These are phyloP conservation scores for Trichosporon ovoides DNA, from an alignment of 1,284 basidiomycete genomes.

Conservation along the genomic window DNA sequence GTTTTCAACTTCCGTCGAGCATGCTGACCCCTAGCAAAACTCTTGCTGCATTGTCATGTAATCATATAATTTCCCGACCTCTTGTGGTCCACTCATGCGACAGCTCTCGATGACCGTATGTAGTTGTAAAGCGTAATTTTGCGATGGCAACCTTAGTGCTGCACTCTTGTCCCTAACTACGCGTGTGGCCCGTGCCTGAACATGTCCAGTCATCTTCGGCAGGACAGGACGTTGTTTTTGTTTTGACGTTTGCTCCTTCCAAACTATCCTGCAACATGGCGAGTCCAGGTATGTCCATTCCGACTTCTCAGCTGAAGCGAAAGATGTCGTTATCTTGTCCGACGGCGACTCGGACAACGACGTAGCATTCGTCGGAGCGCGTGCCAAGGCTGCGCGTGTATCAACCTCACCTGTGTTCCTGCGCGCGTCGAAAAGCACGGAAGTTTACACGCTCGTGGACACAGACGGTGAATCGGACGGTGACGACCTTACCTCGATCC, in stretches of 20 bases:
- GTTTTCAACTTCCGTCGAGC: conserved; percentile 26
- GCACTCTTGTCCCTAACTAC: background rate
- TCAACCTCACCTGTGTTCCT: conserved; percentile 9
- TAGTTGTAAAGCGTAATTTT: conserved; percentile 10
- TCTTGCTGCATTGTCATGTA: conserved; percentile 59
- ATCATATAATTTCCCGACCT: conserved; percentile 7
- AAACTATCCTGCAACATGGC: background rate
- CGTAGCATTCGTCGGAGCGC: conserved; percentile 7
- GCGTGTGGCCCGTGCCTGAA: background rate
- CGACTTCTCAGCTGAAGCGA: background rate
- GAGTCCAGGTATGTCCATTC: background rate
- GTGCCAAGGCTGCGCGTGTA: background rate
- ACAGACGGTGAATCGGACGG: conserved; percentile 2
- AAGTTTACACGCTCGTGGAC: conserved; percentile 1
- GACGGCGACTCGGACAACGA: conserved; percentile 12
- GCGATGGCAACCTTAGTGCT: background rate
- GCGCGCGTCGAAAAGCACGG: background rate
- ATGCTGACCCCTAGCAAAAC: conserved; percentile 56
- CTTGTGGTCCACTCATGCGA: background rate
- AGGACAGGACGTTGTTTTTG: background rate
- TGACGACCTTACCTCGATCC: background rate
- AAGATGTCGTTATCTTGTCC: conserved; percentile 14
- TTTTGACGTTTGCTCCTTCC: background rate
- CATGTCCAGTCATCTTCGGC: background rate
- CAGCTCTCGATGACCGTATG: background rate